Percentiles rank a stretch among this genome's conserved stretches.
Evolutionary conservation across 176 grass and related monocot species (phyloP).

Genomic region (Echinochloa phyllopogon): DNA sequence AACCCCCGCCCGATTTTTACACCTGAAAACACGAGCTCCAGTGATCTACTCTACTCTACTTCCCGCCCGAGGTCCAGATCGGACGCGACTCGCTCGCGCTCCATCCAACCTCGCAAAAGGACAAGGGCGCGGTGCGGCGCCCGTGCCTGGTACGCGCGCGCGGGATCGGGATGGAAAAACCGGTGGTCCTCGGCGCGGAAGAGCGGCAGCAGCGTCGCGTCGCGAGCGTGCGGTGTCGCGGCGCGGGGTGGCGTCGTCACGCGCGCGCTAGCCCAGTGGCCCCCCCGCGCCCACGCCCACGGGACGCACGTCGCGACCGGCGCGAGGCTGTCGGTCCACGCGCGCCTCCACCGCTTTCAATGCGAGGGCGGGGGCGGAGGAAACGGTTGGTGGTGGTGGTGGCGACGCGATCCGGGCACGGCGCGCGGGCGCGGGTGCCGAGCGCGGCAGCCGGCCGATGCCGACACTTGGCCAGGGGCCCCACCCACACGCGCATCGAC

Average conservation of each 20-base stretch:
- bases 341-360: constrained; percentile 41
- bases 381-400: constrained; percentile 17
- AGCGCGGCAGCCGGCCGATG: constrained; percentile 12
- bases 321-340: constrained; percentile 44
- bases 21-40: not conserved
- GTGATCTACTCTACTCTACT: not conserved
- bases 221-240: constrained; percentile 39
- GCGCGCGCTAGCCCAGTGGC: not conserved
- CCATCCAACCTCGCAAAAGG: not conserved
- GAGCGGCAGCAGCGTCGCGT: constrained; percentile 21
- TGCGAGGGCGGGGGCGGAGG: not conserved
- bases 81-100: not conserved
- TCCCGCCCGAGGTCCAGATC: not conserved
- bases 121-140: constrained; percentile 15
- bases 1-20: not conserved
- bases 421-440: not conserved
- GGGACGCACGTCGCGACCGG: constrained; percentile 18
- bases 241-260: not conserved
- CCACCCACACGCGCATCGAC: not conserved
- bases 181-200: constrained; percentile 25
- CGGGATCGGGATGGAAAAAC: not conserved
- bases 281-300: not conserved
- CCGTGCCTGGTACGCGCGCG: constrained; percentile 17
- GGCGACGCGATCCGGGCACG: constrained; percentile 28
- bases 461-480: constrained; percentile 40